Base-by-base conservation (phyloP, 2,329 filamentous ascomycete species). In the Cryphonectria carpinicola region DNA sequence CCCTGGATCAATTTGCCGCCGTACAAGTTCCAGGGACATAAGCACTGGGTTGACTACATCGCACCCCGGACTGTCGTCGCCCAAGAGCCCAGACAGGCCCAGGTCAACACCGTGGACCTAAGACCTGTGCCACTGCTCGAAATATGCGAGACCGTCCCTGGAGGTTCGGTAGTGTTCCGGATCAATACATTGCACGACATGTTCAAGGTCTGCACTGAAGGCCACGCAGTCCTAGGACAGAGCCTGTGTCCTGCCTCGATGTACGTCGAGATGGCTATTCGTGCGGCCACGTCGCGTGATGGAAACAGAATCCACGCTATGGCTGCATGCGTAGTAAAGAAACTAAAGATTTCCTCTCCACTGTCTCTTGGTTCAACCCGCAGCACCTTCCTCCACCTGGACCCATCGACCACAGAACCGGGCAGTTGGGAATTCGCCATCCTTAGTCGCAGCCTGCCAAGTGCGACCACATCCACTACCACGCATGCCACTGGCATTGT, bases 21-120 rank as follows among this genome's bases (percentile, higher is more conserved):
- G 0, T 78, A 79, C 28, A 77, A 78, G 41, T 80, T 79, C 52
- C 75, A 77, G 17, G 76, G 77, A 65, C 74, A 71, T 5, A 65
- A 69, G 0, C 75, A 78, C 63, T 79, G 78, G 77, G 4, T 66
- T 22, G 60, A 71, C 7, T 49, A 68, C 41, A 61, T 65, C 39
- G 56, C 52, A 22, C 41, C 63, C 39, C 22, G n/a, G 22, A 14
- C 58, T n/a, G 11, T 69, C 0, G 58, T 56, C 1, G 63, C 54
- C 25, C 37, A 37, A 37, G 60, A 49, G 8, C 41, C 62, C 13
- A 54, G 60, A 67, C 70, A 43, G 62, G 71, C n/a, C 4, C 65
- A n/a, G 71, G 76, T 32, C 22, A 66, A 37, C 37, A 10, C 6
- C 37, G 7, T 10, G 37, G 37, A 37, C 6, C 37, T 10, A 37